Evolutionary conservation across 1,284 basidiomycete species (phyloP).

Genomic region (Sanguinoderma infundibulare): DNA sequence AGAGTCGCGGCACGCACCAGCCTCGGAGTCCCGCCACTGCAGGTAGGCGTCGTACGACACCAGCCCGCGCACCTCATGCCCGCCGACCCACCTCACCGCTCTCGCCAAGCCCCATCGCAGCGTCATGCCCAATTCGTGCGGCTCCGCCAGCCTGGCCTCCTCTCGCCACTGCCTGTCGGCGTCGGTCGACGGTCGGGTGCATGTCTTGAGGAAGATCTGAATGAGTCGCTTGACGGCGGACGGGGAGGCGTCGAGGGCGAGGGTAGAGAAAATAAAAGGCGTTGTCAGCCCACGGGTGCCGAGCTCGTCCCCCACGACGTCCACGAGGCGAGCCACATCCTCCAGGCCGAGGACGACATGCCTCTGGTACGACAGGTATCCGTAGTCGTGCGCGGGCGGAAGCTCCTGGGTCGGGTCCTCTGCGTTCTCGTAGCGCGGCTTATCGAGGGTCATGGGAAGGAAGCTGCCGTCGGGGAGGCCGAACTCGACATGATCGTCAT

Average conservation of each 20-base stretch:
- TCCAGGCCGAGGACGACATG: conserved; percentile 79
- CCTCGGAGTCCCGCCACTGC: conserved; percentile 78
- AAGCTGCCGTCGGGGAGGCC: conserved; percentile 67
- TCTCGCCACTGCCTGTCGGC: conserved; percentile 69
- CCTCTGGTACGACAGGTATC: conserved; percentile 71
- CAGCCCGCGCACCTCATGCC: conserved; percentile 71
- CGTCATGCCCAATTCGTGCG: conserved; percentile 86
- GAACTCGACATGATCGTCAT: conserved; percentile 41
- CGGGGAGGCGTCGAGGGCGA: conserved; percentile 82
- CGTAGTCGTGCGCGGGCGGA: conserved; percentile 55
- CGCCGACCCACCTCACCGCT: conserved; percentile 67
- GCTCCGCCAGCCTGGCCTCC: conserved; percentile 80
- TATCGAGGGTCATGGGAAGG: conserved; percentile 60
- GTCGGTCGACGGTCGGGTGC: conserved; percentile 47
- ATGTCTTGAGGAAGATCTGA: conserved; percentile 71
- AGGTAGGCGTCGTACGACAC: conserved; percentile 81
- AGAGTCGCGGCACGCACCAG: conserved; percentile 52
- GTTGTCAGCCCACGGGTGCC: conserved; percentile 79
- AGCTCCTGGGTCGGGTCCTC: conserved; percentile 34
- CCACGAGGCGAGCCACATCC: conserved; percentile 72
- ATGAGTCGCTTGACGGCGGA: conserved; percentile 76
- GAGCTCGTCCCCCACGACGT: conserved; percentile 74
- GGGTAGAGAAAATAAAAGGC: conserved; percentile 87
- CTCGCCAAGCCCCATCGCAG: conserved; percentile 85
- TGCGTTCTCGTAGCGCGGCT: conserved; percentile 40